A percentile compares a stretch with the other conserved stretches of the same genome.
Conservation (phyloP, 495 filamentous ascomycete genomes). For the Aspergillus heteromorphus region DNA sequence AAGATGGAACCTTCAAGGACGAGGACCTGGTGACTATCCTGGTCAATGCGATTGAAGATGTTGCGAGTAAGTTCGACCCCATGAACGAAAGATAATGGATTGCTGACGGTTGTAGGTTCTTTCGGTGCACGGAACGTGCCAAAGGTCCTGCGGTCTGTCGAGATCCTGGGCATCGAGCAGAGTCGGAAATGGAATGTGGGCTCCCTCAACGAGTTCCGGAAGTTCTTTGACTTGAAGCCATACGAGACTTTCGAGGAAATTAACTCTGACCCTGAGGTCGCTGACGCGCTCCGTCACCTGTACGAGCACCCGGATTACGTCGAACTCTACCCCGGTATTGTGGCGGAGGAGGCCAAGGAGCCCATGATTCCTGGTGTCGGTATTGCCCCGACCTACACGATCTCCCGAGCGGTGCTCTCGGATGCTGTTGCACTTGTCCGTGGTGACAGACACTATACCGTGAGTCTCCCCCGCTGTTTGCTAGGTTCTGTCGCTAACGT, state of each 20-base stretch:
- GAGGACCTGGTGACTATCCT: constrained; percentile 59
- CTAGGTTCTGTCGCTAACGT: constrained; percentile 7
- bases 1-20: constrained; percentile 56
- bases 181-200: constrained; percentile 55
- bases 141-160: constrained; percentile 50
- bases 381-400: constrained; percentile 55
- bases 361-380: constrained; percentile 51
- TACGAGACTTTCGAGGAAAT: constrained; percentile 59
- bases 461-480: constrained; percentile 16
- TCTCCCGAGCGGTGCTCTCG: constrained; percentile 48
- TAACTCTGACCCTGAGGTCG: constrained; percentile 54
- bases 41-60: constrained; percentile 54
- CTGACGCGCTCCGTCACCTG: constrained; percentile 45
- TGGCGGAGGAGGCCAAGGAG: constrained; percentile 49
- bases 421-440: constrained; percentile 52
- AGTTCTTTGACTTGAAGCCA: constrained; percentile 52
- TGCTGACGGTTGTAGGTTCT: constrained; percentile 20
- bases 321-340: constrained; percentile 59
- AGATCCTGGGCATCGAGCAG: constrained; percentile 58
- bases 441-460: constrained; percentile 49
- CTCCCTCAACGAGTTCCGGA: constrained; percentile 59
- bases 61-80: constrained; percentile 22
- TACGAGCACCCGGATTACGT: constrained; percentile 59
- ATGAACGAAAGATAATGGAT: too few relatives aligned
- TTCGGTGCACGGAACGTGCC: constrained; percentile 59